Percentiles rank a stretch among this genome's conserved stretches.
Evolutionary conservation across 768 basidiomycete species (phyloP).

Genomic region (Boletus tomentosulus): DNA sequence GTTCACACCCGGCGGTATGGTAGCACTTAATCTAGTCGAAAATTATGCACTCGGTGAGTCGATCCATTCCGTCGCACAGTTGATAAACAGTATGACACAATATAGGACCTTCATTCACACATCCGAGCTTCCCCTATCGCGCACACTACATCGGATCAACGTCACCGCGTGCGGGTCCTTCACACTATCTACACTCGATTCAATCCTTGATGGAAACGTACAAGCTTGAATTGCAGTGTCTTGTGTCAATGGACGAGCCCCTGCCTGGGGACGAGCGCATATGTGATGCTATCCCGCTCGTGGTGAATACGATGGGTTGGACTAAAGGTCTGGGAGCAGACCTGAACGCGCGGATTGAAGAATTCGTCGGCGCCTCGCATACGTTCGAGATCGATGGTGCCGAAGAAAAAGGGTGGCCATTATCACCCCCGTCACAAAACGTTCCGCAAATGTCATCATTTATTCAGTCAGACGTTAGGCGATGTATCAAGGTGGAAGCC

Average conservation of each 20-base stretch:
- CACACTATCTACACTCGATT: conserved; percentile 69
- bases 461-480: background rate
- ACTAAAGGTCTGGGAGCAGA: conserved; percentile 89
- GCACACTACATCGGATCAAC: conserved; percentile 83
- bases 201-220: conserved; percentile 64
- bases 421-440: conserved; percentile 3
- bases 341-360: conserved; percentile 66
- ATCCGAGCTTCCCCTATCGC: conserved; percentile 62
- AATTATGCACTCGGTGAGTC: conserved; percentile 63
- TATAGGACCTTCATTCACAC: conserved; percentile 84
- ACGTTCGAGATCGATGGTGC: conserved; percentile 20
- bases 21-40: conserved; percentile 72
- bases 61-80: background rate
- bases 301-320: conserved; percentile 98
- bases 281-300: conserved; percentile 64
- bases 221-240: conserved; percentile 61
- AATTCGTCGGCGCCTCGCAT: conserved; percentile 50
- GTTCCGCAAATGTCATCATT: conserved; percentile 4
- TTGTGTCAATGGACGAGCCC: conserved; percentile 29
- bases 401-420: conserved; percentile 23
- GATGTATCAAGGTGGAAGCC: conserved; percentile 32
- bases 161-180: conserved; percentile 73
- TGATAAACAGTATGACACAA: background rate
- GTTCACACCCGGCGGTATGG: conserved; percentile 83
- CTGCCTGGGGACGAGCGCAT: conserved; percentile 37